Evolutionary conservation across 805 yeast species (phyloP), one percentile per base, ranked within the genome.

Genomic region (Wickerhamiella vanderwaltii): DNA sequence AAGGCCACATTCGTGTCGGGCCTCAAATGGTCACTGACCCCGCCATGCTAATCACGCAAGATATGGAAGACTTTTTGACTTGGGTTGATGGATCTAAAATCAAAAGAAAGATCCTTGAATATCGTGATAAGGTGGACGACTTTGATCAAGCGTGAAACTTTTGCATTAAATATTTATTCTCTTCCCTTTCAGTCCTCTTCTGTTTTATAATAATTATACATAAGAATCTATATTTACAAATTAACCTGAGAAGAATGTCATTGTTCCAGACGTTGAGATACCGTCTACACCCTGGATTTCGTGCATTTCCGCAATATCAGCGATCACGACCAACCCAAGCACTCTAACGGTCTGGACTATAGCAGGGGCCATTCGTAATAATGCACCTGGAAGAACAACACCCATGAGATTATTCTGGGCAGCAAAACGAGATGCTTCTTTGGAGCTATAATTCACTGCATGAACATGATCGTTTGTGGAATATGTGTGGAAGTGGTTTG

Each of bases 11-110:
- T 2, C 72, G 98, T 51, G 94, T 91, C 5, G 99, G 99, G 0
- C 97, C 97, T 9, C 81, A 85, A 57, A 79, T 93, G 20, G 79
- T 93, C 33, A 87, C 95, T 1, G 98, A 91, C 60, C 93, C 97
- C 3, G 95, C 97, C 0, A 88, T 79, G 58, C 67, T 93, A 53
- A 91, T 91, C 4, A 88, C 96, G 2, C 72, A 95, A 57, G 84
- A 76, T 53, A 71, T 91, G 81, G 99, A 91, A 59, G 99, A 91
- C 60, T 91, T 85, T 60, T 69, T 91, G 52, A 91, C 98, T 3
- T 91, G 99, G 99, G 91, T 83, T n/a, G 96, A 91, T 55, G 72
- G 78, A 31, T 79, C 94, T 51, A 93, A 91, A 78, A 87, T 93
- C 62, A 87, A 82, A 69, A 72, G 80, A 55, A 85, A 84, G 51